A percentile compares a stretch with the other conserved stretches of the same genome.
Evolutionary conservation across 805 yeast genomes (phyloP).

Genomic region (Tetrapisispora namnaoensis): DNA sequence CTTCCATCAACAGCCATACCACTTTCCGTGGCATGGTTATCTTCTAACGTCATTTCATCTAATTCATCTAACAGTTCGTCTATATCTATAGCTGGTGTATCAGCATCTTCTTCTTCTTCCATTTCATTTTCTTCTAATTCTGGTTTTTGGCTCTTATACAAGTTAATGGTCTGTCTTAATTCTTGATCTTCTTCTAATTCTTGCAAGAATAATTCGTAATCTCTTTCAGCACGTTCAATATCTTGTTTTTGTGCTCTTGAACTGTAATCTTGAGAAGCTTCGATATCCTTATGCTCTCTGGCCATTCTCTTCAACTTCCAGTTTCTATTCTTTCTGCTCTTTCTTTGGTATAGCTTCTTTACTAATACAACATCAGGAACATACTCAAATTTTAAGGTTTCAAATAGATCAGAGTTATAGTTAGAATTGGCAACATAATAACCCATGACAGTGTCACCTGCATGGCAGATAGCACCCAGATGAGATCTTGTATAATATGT

Average conservation of each 20-base stretch:
- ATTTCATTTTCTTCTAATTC: conserved; percentile 30
- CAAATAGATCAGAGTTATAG: conserved; percentile 82
- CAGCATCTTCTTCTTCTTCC: conserved; percentile 59
- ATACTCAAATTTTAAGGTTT: conserved; percentile 48
- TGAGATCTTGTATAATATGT: conserved; percentile 83
- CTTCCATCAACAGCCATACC: conserved; percentile 3
- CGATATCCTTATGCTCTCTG: conserved; percentile 81
- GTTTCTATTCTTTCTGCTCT: conserved; percentile 62
- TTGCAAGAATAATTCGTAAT: conserved; percentile 90
- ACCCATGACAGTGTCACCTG: conserved; percentile 94
- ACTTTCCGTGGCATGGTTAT: conserved; percentile 18
- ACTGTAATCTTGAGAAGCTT: conserved; percentile 51
- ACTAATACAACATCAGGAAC: conserved; percentile 81
- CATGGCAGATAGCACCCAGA: conserved; percentile 87
- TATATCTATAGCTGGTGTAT: conserved; percentile 79
- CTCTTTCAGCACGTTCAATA: conserved; percentile 84
- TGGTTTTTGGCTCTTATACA: conserved; percentile 55
- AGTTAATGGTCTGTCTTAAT: conserved; percentile 78
- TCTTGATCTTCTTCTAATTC: conserved; percentile 96
- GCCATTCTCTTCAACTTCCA: conserved; percentile 98
- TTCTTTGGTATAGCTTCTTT: conserved; percentile 80
- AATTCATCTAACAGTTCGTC: conserved; percentile 92
- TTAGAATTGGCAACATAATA: conserved; percentile 78
- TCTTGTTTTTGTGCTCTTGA: conserved; percentile 78
- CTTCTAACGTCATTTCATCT: conserved; percentile 84